Evolutionary conservation across 805 yeast genomes (phyloP), one percentile per base, ranked within the genome.

Genomic region (Wickerhamiella bombiphila): DNA sequence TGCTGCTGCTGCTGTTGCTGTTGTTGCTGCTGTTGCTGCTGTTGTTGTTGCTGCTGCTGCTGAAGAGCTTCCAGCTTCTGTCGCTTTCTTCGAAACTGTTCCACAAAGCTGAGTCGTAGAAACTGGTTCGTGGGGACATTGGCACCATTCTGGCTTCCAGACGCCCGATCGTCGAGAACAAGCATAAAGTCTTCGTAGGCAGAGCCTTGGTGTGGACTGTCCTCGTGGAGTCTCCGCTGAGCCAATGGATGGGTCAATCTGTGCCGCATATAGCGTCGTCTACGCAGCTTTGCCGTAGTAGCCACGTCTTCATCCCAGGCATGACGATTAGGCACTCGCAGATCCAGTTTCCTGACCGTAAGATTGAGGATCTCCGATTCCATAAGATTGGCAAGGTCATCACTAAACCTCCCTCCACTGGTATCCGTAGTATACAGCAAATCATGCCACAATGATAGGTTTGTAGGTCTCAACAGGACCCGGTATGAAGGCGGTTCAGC

Each of bases 101-200:
- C 97, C 42, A 88, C 79, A 50, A 86, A 83, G 45, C 93, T 68
- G 36, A 88, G 63, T 46, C 97, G 71, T 67, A 81, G 72, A 57
- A 91, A 91, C 56, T 85, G 93, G 32, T 65, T 64, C 18, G 66
- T 52, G 9, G 26, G 26, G 1, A 63, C 54, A 5, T 64, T 58
- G 5, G 5, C 16, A 7, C 18, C 18, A n/a, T 16, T 30, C 14
- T 30, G 20, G 13, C 11, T 13, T 13, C 13, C 11, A 14, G 46
- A 36, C 24, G 64, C 56, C 11, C 61, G 66, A 19, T 40, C 39
- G n/a, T 47, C 58, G 37, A 59, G 57, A 36, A 74, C 78, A 22
- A 76, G 63, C 97, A 88, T 88, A 53, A 85, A 64, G 53, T 82
- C 93, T 57, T 91, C 97, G 60, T 80, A 83, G 46, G 83, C 93